A percentile compares a stretch with the other conserved stretches of the same genome.
phyloP scores from a whole-genome alignment of 805 yeast species.

The Candida verbasci region DNA sequence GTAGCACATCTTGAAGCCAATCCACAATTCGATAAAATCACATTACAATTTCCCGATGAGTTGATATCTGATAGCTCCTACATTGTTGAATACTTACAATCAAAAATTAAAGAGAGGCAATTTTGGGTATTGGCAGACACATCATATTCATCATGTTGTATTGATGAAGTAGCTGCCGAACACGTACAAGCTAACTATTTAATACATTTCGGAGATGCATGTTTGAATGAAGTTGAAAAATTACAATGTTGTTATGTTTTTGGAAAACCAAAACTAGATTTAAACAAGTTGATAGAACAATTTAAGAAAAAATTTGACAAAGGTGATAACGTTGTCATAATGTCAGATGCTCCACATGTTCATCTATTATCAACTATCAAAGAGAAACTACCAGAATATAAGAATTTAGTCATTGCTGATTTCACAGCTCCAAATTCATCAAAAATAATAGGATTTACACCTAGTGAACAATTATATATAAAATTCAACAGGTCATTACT shows the following conservation, averaged over 20 bases:
- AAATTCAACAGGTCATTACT: slow-evolving; percentile 17
- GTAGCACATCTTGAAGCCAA: slow-evolving; percentile 33
- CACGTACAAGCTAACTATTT: slow-evolving; percentile 84
- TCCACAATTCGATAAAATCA: slow-evolving; percentile 46
- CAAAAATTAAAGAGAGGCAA: slow-evolving; percentile 1
- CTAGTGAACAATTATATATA: background rate
- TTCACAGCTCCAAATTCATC: slow-evolving; percentile 31
- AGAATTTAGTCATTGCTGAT: slow-evolving; percentile 30
- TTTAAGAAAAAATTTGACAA: slow-evolving; percentile 41
- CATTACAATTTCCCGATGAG: slow-evolving; percentile 87
- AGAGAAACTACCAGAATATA: slow-evolving; percentile 26
- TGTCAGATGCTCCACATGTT: slow-evolving; percentile 74
- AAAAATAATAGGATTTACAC: slow-evolving; percentile 38
- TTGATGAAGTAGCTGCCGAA: slow-evolving; percentile 95
- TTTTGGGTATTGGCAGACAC: slow-evolving; percentile 89
- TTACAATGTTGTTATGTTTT: slow-evolving; percentile 77
- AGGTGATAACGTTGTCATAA: slow-evolving; percentile 48
- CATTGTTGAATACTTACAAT: slow-evolving; percentile 53
- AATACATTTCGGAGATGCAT: slow-evolving; percentile 93
- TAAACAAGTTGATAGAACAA: slow-evolving; percentile 27
- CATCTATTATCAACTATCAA: slow-evolving; percentile 39
- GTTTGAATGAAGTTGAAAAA: slow-evolving; percentile 72
- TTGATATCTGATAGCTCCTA: slow-evolving; percentile 75
- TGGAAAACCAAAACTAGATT: slow-evolving; percentile 60
- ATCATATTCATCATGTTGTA: slow-evolving; percentile 91